Percentiles rank a stretch among this genome's conserved stretches.
phyloP scores from a whole-genome alignment of 2,329 filamentous ascomycete species.

The Xylaria digitata region DNA sequence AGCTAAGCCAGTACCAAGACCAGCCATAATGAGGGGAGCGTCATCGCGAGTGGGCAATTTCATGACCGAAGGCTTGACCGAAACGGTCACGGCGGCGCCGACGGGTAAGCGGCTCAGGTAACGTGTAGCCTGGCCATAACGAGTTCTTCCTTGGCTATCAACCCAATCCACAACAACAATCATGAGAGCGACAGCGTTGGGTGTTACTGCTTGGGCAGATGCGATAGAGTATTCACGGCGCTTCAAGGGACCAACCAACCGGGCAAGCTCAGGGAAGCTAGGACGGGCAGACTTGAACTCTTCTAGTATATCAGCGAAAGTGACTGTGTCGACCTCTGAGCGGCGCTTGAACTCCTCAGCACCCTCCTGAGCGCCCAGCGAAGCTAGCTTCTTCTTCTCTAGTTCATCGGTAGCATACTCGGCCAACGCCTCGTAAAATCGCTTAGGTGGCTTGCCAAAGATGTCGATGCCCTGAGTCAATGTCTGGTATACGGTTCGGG shows the following conservation, averaged over 20 bases:
- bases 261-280: conserved; percentile 85
- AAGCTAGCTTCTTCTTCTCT: conserved; percentile 83
- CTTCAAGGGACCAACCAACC: conserved; percentile 91
- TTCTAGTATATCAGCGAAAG: conserved; percentile 88
- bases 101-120: conserved; percentile 83
- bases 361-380: conserved; percentile 81
- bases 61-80: conserved; percentile 98
- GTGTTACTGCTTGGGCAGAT: conserved; percentile 93
- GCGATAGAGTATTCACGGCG: conserved; percentile 99
- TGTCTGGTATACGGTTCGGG: conserved; percentile 91
- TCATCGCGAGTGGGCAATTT: conserved; percentile 91
- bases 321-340: conserved; percentile 89
- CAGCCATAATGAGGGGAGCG: conserved; percentile 97
- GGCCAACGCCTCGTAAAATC: conserved; percentile 93
- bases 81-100: conserved; percentile 85
- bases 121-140: conserved; percentile 91
- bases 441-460: conserved; percentile 95
- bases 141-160: conserved; percentile 85
- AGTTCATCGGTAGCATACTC: conserved; percentile 85
- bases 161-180: conserved; percentile 98
- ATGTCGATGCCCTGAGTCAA: conserved; percentile 94
- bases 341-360: conserved; percentile 92
- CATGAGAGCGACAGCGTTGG: conserved; percentile 90
- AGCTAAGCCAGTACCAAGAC: conserved; percentile 95
- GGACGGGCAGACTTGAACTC: conserved; percentile 93